Conservation (phyloP, 345 rosid genomes). For the Syzygium oleosum region DNA sequence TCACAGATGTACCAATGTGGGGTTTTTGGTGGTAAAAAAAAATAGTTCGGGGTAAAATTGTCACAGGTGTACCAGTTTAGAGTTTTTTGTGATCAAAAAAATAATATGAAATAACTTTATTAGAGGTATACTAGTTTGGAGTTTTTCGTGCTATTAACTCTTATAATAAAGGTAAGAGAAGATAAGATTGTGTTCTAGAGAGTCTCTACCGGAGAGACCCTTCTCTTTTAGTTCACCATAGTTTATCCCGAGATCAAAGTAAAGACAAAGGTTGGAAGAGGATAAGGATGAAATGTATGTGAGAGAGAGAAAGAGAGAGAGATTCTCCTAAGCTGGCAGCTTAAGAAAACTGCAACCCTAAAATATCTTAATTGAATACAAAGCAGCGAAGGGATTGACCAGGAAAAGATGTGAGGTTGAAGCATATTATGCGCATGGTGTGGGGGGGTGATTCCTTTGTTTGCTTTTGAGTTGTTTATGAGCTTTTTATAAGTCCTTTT, state of each 20-base stretch:
- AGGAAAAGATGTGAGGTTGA: neutral
- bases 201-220: neutral
- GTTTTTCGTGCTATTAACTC: too few species aligned
- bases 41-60: too few species aligned
- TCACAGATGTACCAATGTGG: too few species aligned
- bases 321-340: neutral
- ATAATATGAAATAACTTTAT: too few species aligned
- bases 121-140: too few species aligned
- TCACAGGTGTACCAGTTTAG: too few species aligned
- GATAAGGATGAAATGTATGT: constrained; percentile 4
- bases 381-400: neutral
- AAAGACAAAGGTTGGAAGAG: neutral
- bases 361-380: neutral
- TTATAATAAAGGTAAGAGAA: neutral
- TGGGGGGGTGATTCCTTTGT: neutral
- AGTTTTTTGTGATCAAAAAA: too few species aligned
- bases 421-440: constrained; percentile 3
- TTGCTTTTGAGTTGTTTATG: neutral
- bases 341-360: neutral
- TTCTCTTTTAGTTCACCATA: neutral
- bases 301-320: neutral
- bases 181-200: neutral
- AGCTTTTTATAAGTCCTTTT: neutral
- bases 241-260: neutral
- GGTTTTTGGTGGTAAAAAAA: too few species aligned